phyloP scores from a whole-genome alignment of 495 filamentous ascomycete species.

The Staphylotrichum tortipilum region DNA sequence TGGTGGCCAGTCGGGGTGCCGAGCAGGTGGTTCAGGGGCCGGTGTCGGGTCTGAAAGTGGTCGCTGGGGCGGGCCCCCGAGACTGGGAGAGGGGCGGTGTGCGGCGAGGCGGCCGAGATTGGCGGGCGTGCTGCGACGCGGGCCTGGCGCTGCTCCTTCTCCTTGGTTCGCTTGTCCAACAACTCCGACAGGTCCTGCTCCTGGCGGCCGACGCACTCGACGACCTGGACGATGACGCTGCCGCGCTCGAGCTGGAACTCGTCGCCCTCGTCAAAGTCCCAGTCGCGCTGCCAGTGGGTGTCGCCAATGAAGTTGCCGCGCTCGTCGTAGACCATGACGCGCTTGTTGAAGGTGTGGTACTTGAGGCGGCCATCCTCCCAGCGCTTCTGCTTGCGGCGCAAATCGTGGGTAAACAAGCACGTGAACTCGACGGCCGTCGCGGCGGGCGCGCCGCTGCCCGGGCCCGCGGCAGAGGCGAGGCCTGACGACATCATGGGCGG shows the following conservation, averaged over 20 bases:
- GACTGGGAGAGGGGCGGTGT: slow-evolving; percentile 6
- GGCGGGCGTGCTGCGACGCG: slow-evolving; percentile 24
- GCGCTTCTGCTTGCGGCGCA: slow-evolving; percentile 76
- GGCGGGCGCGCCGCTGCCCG: slow-evolving; percentile 10
- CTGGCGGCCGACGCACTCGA: slow-evolving; percentile 58
- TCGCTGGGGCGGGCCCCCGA: slow-evolving; percentile 7
- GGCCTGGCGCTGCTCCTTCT: slow-evolving; percentile 37
- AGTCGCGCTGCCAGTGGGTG: slow-evolving; percentile 64
- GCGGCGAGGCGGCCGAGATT: slow-evolving; percentile 6
- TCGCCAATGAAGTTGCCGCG: slow-evolving; percentile 75
- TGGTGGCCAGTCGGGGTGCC: slow-evolving; percentile 42
- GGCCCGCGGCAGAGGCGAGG: neutral
- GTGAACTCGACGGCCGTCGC: slow-evolving; percentile 70
- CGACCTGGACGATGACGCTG: slow-evolving; percentile 66
- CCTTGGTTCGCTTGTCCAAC: slow-evolving; percentile 54
- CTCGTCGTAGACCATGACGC: slow-evolving; percentile 84
- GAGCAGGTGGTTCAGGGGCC: slow-evolving; percentile 37
- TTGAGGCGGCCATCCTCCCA: slow-evolving; percentile 89
- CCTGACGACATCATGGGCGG: slow-evolving; percentile 15
- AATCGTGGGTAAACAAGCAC: slow-evolving; percentile 79
- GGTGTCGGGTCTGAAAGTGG: slow-evolving; percentile 32
- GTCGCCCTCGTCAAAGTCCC: slow-evolving; percentile 62
- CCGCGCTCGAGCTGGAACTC: slow-evolving; percentile 73
- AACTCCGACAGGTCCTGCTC: slow-evolving; percentile 70
- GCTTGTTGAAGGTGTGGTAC: slow-evolving; percentile 85